Conservation (phyloP, 2,329 filamentous ascomycete genomes). For the Arthroderma uncinatum region DNA sequence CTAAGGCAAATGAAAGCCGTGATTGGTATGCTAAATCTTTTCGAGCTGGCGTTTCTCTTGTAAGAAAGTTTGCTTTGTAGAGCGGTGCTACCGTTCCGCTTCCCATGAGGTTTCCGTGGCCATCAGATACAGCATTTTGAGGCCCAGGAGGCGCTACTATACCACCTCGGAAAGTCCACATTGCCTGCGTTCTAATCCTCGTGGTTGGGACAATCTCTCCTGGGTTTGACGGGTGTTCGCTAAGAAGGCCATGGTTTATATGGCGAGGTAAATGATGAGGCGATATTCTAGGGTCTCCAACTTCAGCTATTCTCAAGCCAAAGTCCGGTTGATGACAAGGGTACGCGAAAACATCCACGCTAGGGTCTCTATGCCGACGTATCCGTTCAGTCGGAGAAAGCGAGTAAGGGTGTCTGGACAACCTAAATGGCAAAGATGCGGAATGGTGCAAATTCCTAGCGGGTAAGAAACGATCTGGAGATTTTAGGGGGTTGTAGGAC, state of each 20-base stretch:
- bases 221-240: constrained; percentile 9
- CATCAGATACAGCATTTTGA: constrained; percentile 44
- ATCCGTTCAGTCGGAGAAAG: constrained; percentile 39
- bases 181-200: constrained; percentile 39
- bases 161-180: constrained; percentile 69
- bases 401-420: constrained; percentile 39
- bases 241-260: constrained; percentile 20
- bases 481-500: constrained; percentile 19
- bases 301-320: constrained; percentile 17
- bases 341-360: constrained; percentile 45
- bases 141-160: constrained; percentile 33
- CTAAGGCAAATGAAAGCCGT: constrained; percentile 66
- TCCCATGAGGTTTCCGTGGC: constrained; percentile 52
- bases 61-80: constrained; percentile 47
- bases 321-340: constrained; percentile 9
- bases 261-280: constrained; percentile 28
- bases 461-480: constrained; percentile 51
- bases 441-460: constrained; percentile 32
- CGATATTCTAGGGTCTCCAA: constrained; percentile 14
- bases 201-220: background rate
- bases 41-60: constrained; percentile 42
- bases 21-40: constrained; percentile 59
- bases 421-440: constrained; percentile 40
- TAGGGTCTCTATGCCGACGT: constrained; percentile 33
- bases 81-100: constrained; percentile 62